Conservation (phyloP, 805 yeast species). For the Candida endomychidarum region DNA sequence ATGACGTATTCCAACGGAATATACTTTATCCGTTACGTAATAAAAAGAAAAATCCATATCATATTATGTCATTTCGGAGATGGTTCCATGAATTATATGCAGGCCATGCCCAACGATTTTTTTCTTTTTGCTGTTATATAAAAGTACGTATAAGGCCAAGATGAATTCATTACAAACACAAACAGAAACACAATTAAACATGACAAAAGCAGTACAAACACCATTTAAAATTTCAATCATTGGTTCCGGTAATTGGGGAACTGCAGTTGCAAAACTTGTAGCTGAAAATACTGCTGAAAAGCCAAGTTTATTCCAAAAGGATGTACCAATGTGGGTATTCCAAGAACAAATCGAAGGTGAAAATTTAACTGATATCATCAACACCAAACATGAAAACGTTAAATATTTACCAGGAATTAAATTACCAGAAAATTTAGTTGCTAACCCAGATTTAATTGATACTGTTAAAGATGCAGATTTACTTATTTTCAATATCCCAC, state of each 20-base stretch:
- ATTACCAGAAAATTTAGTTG: conserved; percentile 82
- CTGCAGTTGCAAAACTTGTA: conserved; percentile 92
- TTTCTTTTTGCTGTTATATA: conserved; percentile 1
- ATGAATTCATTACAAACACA: no score
- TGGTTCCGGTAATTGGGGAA: conserved; percentile 99
- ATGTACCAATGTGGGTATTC: conserved; percentile 96
- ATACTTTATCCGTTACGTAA: conserved; percentile 6
- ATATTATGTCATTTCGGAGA: conserved; percentile 7
- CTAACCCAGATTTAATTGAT: conserved; percentile 78
- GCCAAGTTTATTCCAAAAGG: conserved; percentile 66
- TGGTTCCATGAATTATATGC: conserved; percentile 1
- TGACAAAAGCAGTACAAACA: conserved; percentile 10
- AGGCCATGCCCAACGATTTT: conserved; percentile 2
- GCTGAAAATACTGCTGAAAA: conserved; percentile 81
- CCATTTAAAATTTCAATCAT: conserved; percentile 59
- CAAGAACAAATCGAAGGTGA: conserved; percentile 79
- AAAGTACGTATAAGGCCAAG: no score
- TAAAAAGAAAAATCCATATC: background rate
- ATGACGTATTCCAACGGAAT: conserved; percentile 4
- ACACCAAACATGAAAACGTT: conserved; percentile 88
- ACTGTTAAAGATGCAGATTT: conserved; percentile 83
- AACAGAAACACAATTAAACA: background rate
- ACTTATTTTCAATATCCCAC: conserved; percentile 92
- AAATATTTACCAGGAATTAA: conserved; percentile 87
- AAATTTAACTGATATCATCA: conserved; percentile 87